Percentiles rank a stretch among this genome's conserved stretches.
phyloP scores from a whole-genome alignment of 495 filamentous ascomycete genomes.

The Pseudomonodictys pantanalensis region DNA sequence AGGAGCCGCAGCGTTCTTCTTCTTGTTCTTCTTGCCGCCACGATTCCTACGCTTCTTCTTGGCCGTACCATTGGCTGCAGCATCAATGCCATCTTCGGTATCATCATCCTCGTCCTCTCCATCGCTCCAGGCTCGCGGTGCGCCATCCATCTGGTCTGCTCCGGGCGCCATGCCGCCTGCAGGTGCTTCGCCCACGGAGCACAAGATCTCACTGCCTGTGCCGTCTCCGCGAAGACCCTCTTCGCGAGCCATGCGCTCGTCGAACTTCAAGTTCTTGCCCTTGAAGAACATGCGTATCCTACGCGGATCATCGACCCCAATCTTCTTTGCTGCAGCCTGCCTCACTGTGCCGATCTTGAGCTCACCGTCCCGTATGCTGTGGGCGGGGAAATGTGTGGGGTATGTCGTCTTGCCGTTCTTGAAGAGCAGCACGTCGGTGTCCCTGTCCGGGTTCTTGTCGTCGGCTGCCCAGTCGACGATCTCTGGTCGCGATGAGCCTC shows the following conservation, averaged over 20 bases:
- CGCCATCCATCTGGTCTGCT: slow-evolving; percentile 14
- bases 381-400: slow-evolving; percentile 74
- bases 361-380: slow-evolving; percentile 74
- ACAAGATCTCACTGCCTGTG: slow-evolving; percentile 73
- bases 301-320: slow-evolving; percentile 58
- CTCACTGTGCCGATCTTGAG: slow-evolving; percentile 67
- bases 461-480: slow-evolving; percentile 37
- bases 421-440: slow-evolving; percentile 76
- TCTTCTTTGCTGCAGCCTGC: slow-evolving; percentile 60
- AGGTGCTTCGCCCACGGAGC: slow-evolving; percentile 53
- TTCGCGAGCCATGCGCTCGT: slow-evolving; percentile 59
- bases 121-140: slow-evolving; percentile 40
- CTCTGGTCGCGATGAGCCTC: slow-evolving; percentile 46
- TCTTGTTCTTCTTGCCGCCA: slow-evolving; percentile 29
- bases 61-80: background rate
- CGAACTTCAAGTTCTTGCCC: slow-evolving; percentile 70
- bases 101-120: slow-evolving; percentile 51
- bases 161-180: slow-evolving; percentile 22
- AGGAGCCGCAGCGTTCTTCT: slow-evolving; percentile 11
- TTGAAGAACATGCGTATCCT: slow-evolving; percentile 77
- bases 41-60: slow-evolving; percentile 30
- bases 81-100: slow-evolving; percentile 28
- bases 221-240: slow-evolving; percentile 63
- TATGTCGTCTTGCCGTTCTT: slow-evolving; percentile 69
- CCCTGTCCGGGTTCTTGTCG: slow-evolving; percentile 38